phyloP scores from a whole-genome alignment of 176 grass and related monocot genomes.

The Saccharum spontaneum region DNA sequence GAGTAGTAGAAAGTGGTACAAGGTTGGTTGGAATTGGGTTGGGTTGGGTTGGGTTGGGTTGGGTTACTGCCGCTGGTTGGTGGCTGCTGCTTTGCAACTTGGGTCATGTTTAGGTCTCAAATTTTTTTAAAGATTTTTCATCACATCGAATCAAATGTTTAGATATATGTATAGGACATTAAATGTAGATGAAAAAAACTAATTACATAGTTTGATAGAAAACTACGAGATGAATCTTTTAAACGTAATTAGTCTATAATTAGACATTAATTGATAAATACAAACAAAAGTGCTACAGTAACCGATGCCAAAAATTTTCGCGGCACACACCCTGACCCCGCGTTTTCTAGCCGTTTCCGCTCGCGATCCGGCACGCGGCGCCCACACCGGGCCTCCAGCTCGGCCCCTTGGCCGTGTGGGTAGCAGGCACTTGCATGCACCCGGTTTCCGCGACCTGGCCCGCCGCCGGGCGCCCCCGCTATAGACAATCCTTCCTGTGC shows the following conservation, averaged over 20 bases:
- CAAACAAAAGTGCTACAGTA: too few species aligned
- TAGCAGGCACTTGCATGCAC: background rate
- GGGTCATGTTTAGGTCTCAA: too few species aligned
- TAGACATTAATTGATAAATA: too few species aligned
- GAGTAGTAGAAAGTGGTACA: background rate
- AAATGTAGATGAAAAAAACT: too few species aligned
- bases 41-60: background rate
- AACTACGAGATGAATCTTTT: too few species aligned
- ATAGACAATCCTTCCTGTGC: background rate
- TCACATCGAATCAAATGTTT: too few species aligned
- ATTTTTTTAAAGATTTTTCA: too few species aligned
- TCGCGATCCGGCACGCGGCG: constrained; percentile 15
- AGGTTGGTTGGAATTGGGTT: background rate
- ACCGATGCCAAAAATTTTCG: too few species aligned
- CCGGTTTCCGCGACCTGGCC: background rate
- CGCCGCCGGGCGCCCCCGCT: background rate
- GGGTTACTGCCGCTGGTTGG: background rate
- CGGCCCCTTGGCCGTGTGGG: background rate
- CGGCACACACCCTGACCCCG: too few species aligned
- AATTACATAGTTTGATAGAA: too few species aligned
- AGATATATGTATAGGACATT: too few species aligned
- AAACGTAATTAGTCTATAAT: too few species aligned
- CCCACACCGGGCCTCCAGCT: constrained; percentile 14
- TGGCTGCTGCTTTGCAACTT: background rate
- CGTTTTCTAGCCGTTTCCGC: constrained; percentile 6